These are phyloP conservation scores for Fusarium odoratissimum DNA, from an alignment of 2,329 filamentous ascomycete species.

Conservation along the genomic window DNA sequence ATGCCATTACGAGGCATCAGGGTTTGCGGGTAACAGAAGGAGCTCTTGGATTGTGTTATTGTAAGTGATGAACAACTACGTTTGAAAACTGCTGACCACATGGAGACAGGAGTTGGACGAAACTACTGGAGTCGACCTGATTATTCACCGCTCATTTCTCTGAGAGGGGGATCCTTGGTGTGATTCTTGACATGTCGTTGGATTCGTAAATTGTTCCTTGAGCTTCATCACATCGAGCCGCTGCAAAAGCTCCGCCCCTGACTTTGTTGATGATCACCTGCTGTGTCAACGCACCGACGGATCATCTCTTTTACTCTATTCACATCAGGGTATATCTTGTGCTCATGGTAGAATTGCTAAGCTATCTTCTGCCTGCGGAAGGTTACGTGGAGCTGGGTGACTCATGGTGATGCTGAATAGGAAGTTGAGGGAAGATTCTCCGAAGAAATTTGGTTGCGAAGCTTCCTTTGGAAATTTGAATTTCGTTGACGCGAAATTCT, in stretches of 20 bases:
- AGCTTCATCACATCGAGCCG: not conserved
- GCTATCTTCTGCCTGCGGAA: not conserved
- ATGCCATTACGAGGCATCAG: not conserved
- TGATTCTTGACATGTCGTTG: not conserved
- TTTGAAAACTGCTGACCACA: slow-evolving; percentile 8
- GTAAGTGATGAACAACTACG: not conserved
- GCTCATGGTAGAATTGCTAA: not conserved
- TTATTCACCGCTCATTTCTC: not conserved
- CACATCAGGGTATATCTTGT: not conserved
- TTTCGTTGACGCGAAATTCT: not conserved
- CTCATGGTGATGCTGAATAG: not conserved
- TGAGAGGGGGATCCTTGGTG: not conserved
- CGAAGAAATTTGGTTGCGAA: not conserved
- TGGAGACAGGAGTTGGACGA: not conserved
- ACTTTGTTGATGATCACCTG: not conserved
- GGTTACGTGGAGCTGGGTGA: not conserved
- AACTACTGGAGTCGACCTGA: not conserved
- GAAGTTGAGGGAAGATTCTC: not conserved
- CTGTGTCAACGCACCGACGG: not conserved
- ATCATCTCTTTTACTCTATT: not conserved
- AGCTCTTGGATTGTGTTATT: not conserved
- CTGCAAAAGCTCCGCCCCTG: not conserved
- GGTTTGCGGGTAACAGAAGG: not conserved
- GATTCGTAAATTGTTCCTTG: not conserved
- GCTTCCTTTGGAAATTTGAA: not conserved